Percentiles rank a stretch among this genome's conserved stretches.
These are phyloP conservation scores for Hymenoscyphus albidus DNA, from an alignment of 2,329 filamentous ascomycete genomes.

Conservation along the genomic window DNA sequence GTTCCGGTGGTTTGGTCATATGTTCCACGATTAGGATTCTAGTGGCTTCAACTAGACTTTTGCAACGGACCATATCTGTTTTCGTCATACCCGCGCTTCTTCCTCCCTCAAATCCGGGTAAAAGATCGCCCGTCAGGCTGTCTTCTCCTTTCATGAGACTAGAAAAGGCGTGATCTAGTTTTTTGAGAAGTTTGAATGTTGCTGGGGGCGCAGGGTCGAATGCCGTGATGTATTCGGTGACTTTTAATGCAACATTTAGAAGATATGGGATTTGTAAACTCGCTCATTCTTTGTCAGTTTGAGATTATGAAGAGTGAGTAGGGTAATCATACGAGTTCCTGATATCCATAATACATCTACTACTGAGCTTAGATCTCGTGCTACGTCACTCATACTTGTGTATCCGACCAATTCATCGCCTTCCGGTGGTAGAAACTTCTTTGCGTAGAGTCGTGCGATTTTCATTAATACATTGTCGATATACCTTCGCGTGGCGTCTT, in stretches of 20 bases:
- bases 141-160: slow-evolving; percentile 68
- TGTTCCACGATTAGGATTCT: slow-evolving; percentile 67
- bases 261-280: slow-evolving; percentile 80
- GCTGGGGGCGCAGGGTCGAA: slow-evolving; percentile 66
- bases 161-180: slow-evolving; percentile 80
- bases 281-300: slow-evolving; percentile 44
- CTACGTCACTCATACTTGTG: slow-evolving; percentile 57
- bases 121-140: slow-evolving; percentile 55
- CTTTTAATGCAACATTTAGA: slow-evolving; percentile 69
- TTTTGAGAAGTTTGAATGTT: slow-evolving; percentile 68
- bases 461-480: slow-evolving; percentile 51
- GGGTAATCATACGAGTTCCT: slow-evolving; percentile 66
- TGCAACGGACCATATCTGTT: slow-evolving; percentile 84
- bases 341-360: slow-evolving; percentile 83
- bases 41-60: slow-evolving; percentile 74
- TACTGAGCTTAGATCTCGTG: slow-evolving; percentile 67
- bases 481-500: slow-evolving; percentile 56
- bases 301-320: neutral
- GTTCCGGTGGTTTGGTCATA: slow-evolving; percentile 49
- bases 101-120: slow-evolving; percentile 68
- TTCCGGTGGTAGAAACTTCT: slow-evolving; percentile 50
- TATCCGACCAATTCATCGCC: slow-evolving; percentile 55
- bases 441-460: slow-evolving; percentile 56
- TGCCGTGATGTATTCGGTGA: slow-evolving; percentile 66
- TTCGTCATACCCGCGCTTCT: slow-evolving; percentile 59